Percentiles rank a stretch among this genome's conserved stretches.
Evolutionary conservation across 495 filamentous ascomycete species (phyloP).

Genomic region (Collariella sp.): DNA sequence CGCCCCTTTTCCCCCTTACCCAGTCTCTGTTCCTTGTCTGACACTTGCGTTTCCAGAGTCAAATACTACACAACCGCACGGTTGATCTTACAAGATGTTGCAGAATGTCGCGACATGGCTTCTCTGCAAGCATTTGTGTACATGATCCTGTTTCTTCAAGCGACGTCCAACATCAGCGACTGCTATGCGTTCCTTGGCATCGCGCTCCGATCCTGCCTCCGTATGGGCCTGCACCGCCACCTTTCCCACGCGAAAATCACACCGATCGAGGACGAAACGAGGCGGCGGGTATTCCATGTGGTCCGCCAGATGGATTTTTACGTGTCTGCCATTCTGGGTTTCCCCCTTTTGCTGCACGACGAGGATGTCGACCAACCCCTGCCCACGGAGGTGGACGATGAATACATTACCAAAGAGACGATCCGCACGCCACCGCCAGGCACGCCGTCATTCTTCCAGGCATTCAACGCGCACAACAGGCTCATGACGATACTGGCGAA

Average conservation of each 20-base stretch:
- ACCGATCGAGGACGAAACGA: slow-evolving; percentile 74
- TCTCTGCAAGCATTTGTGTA: slow-evolving; percentile 82
- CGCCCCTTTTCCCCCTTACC: neutral
- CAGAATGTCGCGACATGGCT: slow-evolving; percentile 78
- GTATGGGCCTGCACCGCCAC: slow-evolving; percentile 81
- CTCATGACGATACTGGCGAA: slow-evolving; percentile 73
- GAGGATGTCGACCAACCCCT: slow-evolving; percentile 90
- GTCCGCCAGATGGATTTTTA: slow-evolving; percentile 92
- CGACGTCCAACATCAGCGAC: slow-evolving; percentile 80
- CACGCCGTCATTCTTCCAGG: slow-evolving; percentile 63
- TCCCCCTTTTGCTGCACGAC: slow-evolving; percentile 73
- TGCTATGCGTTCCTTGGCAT: slow-evolving; percentile 93
- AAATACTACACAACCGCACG: slow-evolving; percentile 79
- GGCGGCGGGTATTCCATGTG: slow-evolving; percentile 83
- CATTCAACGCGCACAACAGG: slow-evolving; percentile 74
- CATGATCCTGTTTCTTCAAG: slow-evolving; percentile 90
- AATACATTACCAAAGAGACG: slow-evolving; percentile 72
- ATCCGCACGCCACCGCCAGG: slow-evolving; percentile 71
- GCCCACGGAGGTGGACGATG: slow-evolving; percentile 79
- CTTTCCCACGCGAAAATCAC: slow-evolving; percentile 61
- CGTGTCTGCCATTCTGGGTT: slow-evolving; percentile 77
- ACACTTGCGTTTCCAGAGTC: slow-evolving; percentile 45
- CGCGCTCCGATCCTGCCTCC: slow-evolving; percentile 72
- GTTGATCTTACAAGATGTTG: slow-evolving; percentile 70
- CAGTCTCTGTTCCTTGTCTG: slow-evolving; percentile 8